phyloP scores from a whole-genome alignment of 202 grass and related monocot species.

The Schoenoplectus triqueter region DNA sequence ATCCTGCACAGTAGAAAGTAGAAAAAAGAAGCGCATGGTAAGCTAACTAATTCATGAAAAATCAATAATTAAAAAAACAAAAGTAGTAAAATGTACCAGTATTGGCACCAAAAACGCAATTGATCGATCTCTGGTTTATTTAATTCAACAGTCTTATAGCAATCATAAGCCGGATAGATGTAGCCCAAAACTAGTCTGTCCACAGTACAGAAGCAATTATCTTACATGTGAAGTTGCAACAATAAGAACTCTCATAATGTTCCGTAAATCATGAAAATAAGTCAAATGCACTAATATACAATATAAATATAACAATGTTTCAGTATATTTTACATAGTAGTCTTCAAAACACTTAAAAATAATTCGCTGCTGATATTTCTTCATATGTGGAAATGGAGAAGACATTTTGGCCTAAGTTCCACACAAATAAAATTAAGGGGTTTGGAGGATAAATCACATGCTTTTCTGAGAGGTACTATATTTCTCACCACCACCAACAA shows the following conservation, averaged over 20 bases:
- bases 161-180: slow-evolving; percentile 91
- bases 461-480: not conserved
- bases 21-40: not conserved
- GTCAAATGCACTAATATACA: not conserved
- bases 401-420: not conserved
- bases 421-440: not conserved
- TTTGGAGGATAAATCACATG: not conserved
- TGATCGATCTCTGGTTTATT: slow-evolving; percentile 84
- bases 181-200: slow-evolving; percentile 81
- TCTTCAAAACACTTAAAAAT: not conserved
- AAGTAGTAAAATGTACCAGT: slow-evolving; percentile 57
- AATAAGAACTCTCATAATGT: not conserved
- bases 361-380: not conserved
- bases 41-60: not conserved
- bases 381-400: not conserved
- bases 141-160: slow-evolving; percentile 87
- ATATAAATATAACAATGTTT: not conserved
- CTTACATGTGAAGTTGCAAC: slow-evolving; percentile 16
- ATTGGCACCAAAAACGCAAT: slow-evolving; percentile 97
- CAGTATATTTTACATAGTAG: not conserved
- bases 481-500: not conserved
- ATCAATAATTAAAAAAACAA: slow-evolving; percentile 21
- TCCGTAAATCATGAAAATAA: not conserved
- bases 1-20: slow-evolving; percentile 59
- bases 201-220: slow-evolving; percentile 10